Conservation (phyloP, 78 protist genomes). For the Monosiga brevicollis region DNA sequence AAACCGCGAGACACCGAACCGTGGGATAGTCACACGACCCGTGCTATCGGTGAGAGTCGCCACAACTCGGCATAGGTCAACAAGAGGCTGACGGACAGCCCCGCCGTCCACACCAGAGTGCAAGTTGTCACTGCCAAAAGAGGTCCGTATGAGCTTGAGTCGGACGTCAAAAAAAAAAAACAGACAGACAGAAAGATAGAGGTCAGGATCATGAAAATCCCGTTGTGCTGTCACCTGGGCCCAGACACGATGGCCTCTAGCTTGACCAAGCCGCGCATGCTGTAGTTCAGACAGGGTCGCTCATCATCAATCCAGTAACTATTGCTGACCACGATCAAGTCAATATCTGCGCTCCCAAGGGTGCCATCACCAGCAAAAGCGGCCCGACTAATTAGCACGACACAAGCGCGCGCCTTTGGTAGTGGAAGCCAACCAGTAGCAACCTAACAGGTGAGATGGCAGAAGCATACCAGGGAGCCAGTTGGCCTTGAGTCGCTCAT, state of each 20-base stretch:
- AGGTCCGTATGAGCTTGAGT: no score
- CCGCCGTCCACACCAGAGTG: constrained; percentile 41
- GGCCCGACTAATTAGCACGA: no score
- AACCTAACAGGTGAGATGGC: no score
- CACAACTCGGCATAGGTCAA: background rate
- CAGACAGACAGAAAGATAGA: background rate
- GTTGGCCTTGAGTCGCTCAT: no score
- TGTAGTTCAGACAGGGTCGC: constrained; percentile 24
- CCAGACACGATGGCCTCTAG: constrained; percentile 5
- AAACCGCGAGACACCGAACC: background rate
- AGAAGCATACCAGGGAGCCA: no score
- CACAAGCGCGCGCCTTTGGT: no score
- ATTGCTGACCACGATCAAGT: constrained; percentile 6
- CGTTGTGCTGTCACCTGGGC: background rate
- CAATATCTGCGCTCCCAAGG: constrained; percentile 1
- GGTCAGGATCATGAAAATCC: background rate
- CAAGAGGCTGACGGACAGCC: constrained; percentile 21
- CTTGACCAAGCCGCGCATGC: constrained; percentile 21
- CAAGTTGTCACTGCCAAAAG: background rate
- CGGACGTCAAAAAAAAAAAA: background rate
- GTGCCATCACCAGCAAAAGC: no score
- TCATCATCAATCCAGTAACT: constrained; percentile 24
- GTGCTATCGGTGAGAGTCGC: background rate
- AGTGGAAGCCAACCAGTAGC: no score
- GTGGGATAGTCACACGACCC: background rate